Evolutionary conservation across 495 filamentous ascomycete species (phyloP).

Genomic region (Stereocaulon alpinum): DNA sequence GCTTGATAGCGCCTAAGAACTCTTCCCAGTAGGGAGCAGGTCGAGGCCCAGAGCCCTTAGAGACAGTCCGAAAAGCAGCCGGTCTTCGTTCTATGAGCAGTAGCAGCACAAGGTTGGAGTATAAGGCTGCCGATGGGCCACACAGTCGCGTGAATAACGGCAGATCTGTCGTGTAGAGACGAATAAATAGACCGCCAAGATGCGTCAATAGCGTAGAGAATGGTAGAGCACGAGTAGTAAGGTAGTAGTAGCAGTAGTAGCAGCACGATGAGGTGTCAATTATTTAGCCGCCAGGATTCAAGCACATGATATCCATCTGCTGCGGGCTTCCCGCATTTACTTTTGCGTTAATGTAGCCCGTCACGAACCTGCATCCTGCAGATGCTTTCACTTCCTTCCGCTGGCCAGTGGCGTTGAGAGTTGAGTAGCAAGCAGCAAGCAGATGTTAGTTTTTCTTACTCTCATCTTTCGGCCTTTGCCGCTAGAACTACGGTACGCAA

Average conservation of each 20-base stretch:
- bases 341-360: neutral
- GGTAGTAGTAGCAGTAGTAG: too few species aligned
- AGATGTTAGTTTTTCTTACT: neutral
- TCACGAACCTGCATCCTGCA: slow-evolving; percentile 6
- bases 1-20: too few species aligned
- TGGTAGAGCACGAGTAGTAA: too few species aligned
- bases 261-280: slow-evolving; percentile 14
- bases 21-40: too few species aligned
- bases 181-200: neutral
- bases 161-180: neutral
- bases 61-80: too few species aligned
- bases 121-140: too few species aligned
- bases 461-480: neutral
- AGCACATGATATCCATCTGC: slow-evolving; percentile 13
- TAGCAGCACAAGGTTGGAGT: too few species aligned
- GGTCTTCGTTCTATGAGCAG: too few species aligned
- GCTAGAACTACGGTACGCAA: neutral
- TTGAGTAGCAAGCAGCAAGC: neutral
- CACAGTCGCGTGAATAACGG: too few species aligned
- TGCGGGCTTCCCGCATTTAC: slow-evolving; percentile 9
- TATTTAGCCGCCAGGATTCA: slow-evolving; percentile 9
- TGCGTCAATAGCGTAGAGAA: neutral
- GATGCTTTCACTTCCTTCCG: neutral
- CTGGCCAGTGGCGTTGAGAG: neutral
- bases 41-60: too few species aligned